A percentile compares a stretch with the other conserved stretches of the same genome.
These are phyloP conservation scores for Claviceps africana DNA, from an alignment of 2,329 filamentous ascomycete species.

Conservation along the genomic window DNA sequence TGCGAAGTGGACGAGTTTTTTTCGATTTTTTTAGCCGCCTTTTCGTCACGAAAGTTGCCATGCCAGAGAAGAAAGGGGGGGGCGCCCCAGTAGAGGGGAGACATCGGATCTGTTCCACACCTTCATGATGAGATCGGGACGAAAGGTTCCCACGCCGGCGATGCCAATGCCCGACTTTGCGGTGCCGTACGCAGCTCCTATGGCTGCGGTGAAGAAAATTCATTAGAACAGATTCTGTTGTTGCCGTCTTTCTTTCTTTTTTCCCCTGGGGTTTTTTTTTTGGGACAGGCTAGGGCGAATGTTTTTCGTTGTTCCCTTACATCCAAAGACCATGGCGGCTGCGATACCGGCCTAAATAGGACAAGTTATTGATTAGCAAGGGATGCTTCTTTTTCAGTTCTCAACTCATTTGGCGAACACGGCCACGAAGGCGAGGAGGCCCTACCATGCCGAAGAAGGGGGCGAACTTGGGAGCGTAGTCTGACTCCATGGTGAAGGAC, in stretches of 20 bases:
- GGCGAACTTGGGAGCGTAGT: slow-evolving; percentile 64
- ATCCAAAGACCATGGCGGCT: slow-evolving; percentile 72
- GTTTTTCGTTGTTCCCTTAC: slow-evolving; percentile 34
- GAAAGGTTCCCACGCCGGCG: slow-evolving; percentile 69
- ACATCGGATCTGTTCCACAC: slow-evolving; percentile 25
- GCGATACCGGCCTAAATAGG: slow-evolving; percentile 55
- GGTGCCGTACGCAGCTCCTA: slow-evolving; percentile 74
- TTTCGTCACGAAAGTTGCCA: not conserved
- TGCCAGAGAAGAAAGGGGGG: not conserved
- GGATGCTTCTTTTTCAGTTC: not conserved
- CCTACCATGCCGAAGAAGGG: slow-evolving; percentile 80
- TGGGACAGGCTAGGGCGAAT: not conserved
- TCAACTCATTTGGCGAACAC: not conserved
- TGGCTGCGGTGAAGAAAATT: slow-evolving; percentile 22
- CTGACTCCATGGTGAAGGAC: slow-evolving; percentile 38
- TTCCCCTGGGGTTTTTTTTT: not conserved
- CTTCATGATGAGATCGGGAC: slow-evolving; percentile 86
- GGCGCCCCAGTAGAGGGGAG: too few species aligned
- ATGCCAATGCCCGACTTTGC: slow-evolving; percentile 84
- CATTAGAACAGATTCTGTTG: slow-evolving; percentile 4
- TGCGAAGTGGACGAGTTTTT: slow-evolving; percentile 18
- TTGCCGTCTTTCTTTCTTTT: not conserved
- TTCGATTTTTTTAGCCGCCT: not conserved
- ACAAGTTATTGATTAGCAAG: slow-evolving; percentile 2
- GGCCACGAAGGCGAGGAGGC: not conserved